Evolutionary conservation across 2,329 filamentous ascomycete genomes (phyloP), one percentile per base, ranked within the genome.

Genomic region (Colletotrichum magnum): DNA sequence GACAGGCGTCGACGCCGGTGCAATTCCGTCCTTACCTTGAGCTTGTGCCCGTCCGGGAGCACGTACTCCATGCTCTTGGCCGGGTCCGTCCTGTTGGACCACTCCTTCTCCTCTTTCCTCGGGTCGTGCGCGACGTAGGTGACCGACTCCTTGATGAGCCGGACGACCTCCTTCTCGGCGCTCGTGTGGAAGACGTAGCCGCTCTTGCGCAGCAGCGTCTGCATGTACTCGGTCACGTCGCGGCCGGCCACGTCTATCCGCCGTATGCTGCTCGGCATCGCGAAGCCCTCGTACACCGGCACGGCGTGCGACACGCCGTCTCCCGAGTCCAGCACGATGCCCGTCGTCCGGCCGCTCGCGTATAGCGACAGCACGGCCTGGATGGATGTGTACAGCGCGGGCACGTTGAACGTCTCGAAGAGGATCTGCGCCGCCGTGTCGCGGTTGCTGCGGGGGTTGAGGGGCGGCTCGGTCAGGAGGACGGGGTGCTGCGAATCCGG

Each of bases 391-490:
- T 98, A 97, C 53, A 98, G 87, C 4, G 96, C 96, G 13, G 96
- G 96, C 12, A 98, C 95, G 79, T 98, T 98, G 87, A 98, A 98
- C 2, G 95, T 97, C 84, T 99, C 96, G 82, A 99, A 99, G 65
- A 99, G 90, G 73, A 99, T 97, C 81, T 99, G 96, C 50, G 96
- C 96, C 47, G 96, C 96, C 7, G 92, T 97, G 79, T 99, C 96
- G 78, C 96, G 94, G 83, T 99, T 98, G 80, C 93, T 92, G 80
- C 95, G 92, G 41, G 96, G 96, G 82, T 99, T 99, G 73, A 99
- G 86, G 48, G 96, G 96, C 58, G 96, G 94, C 82, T 99, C 96
- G 70, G 96, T 99, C 76, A 99, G 88, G 60, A 99, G 90, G 70
- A 99, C 95, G 52, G 96, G 96, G 81, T 99, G 96, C 92, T 95